Evolutionary conservation across 495 filamentous ascomycete genomes (phyloP).

Genomic region (Opeltia flavorubescens): DNA sequence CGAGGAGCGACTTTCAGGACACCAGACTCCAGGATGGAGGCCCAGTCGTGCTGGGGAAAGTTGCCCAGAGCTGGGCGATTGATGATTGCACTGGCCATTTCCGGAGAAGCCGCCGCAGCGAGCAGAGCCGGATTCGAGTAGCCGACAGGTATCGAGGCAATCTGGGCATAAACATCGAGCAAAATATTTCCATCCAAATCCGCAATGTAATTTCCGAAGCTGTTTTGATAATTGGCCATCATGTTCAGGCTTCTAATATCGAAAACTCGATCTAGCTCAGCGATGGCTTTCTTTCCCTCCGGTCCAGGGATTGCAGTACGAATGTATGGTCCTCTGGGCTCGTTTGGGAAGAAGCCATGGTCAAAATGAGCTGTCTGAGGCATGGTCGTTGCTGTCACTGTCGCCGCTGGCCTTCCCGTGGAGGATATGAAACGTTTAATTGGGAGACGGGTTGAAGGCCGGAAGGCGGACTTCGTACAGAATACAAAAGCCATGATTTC

Average conservation of each 20-base stretch:
- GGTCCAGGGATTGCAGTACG: constrained; percentile 77
- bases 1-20: constrained; percentile 80
- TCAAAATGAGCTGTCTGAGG: constrained; percentile 11
- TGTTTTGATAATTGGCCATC: constrained; percentile 30
- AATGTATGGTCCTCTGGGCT: constrained; percentile 62
- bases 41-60: constrained; percentile 89
- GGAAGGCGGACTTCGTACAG: constrained; percentile 29
- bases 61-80: constrained; percentile 93
- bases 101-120: constrained; percentile 52
- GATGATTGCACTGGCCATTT: constrained; percentile 75
- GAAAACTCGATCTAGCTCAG: constrained; percentile 71
- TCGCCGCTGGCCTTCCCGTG: constrained; percentile 25
- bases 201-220: constrained; percentile 62
- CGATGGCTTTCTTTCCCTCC: constrained; percentile 53
- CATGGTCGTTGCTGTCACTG: constrained; percentile 5
- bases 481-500: constrained; percentile 29
- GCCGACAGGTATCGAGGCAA: constrained; percentile 91
- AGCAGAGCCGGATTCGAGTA: constrained; percentile 85
- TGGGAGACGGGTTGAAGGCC: constrained; percentile 9
- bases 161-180: constrained; percentile 47
- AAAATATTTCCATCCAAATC: constrained; percentile 75
- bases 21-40: constrained; percentile 69
- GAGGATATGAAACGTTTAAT: constrained; percentile 28
- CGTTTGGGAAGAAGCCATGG: constrained; percentile 50
- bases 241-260: constrained; percentile 91